Evolutionary conservation across 2,329 filamentous ascomycete species (phyloP), one percentile per base, ranked within the genome.

Genomic region (Hymenoscyphus fructigenus): DNA sequence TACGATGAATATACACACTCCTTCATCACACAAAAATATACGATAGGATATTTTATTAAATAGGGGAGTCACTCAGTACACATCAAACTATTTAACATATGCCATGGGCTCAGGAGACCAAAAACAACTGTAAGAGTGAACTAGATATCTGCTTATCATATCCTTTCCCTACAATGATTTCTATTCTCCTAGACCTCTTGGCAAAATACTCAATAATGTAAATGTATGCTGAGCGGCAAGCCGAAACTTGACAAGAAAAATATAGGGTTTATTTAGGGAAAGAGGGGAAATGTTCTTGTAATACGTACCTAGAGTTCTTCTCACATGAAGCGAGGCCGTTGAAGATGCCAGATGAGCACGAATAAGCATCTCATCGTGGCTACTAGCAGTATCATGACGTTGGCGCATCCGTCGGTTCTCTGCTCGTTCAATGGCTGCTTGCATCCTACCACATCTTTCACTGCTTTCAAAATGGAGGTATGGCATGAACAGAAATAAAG

Each of bases 291-390:
- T n/a, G 5, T 23, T 10, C 0, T 7, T 15, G 44, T 5, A 23
- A 23, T 7, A 12, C n/a, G 26, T 50, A 50, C 44, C 81, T 0
- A 83, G 72, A 0, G 81, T 83, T 0, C 82, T 71, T 0, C 82
- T 75, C 0, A 79, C 77, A 64, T 84, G 81, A 0, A 83, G 65
- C 78, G 69, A 5, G 76, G 78, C 57, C 57, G 67, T 64, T 59
- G 65, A 67, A 12, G 62, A 65, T 55, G 67, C 59, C 57, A 71
- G 60, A 70, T 69, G 63, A 2, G 71, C 71, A 53, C 71, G 68
- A 57, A 73, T 73, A 7, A 73, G 68, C 70, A 72, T 71, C 41
- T 73, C 71, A 61, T 73, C 71, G 14, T 66, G 70, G 4, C 68
- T 71, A 10, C 36, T 55, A 17, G 69, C 68, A 57, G 68, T 69